Percentiles rank a stretch among this genome's conserved stretches.
Conservation (phyloP, 2,329 filamentous ascomycete species). For the Fusarium sp. region DNA sequence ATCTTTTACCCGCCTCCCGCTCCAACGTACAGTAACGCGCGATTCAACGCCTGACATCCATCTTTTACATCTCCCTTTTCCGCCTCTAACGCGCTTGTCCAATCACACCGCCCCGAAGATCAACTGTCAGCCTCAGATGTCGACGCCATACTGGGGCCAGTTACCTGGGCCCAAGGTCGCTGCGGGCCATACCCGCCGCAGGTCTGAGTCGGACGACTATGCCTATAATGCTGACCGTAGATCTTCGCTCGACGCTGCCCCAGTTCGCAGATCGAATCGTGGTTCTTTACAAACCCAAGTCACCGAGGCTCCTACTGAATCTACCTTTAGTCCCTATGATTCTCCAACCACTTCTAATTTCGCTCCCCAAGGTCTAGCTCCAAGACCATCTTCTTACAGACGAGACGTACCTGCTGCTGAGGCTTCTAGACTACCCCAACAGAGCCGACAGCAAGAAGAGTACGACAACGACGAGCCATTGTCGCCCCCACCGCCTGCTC, state of each 20-base stretch:
- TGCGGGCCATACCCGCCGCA: slow-evolving; percentile 48
- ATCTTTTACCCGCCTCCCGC: slow-evolving; percentile 35
- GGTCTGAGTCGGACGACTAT: slow-evolving; percentile 45
- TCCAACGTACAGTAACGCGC: slow-evolving; percentile 12
- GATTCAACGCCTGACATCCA: slow-evolving; percentile 24
- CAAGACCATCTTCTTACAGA: slow-evolving; percentile 66
- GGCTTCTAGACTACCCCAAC: slow-evolving; percentile 56
- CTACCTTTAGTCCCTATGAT: slow-evolving; percentile 66
- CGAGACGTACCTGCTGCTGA: slow-evolving; percentile 54
- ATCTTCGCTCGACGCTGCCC: slow-evolving; percentile 49
- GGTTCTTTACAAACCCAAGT: slow-evolving; percentile 64
- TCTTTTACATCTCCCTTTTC: slow-evolving; percentile 12
- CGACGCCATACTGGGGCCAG: slow-evolving; percentile 67
- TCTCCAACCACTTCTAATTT: slow-evolving; percentile 64
- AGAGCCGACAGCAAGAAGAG: slow-evolving; percentile 48
- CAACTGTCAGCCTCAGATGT: slow-evolving; percentile 50
- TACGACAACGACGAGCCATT: slow-evolving; percentile 51
- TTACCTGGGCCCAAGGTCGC: slow-evolving; percentile 60
- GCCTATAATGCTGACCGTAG: slow-evolving; percentile 46
- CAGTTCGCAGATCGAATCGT: slow-evolving; percentile 59
- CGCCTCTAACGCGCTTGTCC: slow-evolving; percentile 29
- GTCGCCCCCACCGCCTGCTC: slow-evolving; percentile 59
- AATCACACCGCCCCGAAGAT: slow-evolving; percentile 39
- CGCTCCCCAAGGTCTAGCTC: slow-evolving; percentile 62
- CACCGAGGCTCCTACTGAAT: slow-evolving; percentile 65